A percentile compares a stretch with the other conserved stretches of the same genome.
phyloP scores from a whole-genome alignment of 148 eudicot genomes.

The Amaranthus palmeri region DNA sequence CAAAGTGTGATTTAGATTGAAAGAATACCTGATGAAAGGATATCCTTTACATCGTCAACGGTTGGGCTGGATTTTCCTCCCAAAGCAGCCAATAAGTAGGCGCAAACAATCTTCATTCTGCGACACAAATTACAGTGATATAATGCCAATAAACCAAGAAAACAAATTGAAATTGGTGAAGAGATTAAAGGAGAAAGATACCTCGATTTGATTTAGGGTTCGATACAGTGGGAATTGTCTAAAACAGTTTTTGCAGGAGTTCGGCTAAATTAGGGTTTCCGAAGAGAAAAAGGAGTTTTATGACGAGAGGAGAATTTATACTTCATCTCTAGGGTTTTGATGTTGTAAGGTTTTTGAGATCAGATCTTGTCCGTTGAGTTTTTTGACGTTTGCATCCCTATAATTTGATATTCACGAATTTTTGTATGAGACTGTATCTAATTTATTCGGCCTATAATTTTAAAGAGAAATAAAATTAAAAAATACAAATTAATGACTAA shows the following conservation, averaged over 20 bases:
- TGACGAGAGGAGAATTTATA: neutral
- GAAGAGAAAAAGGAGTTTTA: neutral
- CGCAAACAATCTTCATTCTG: slow-evolving; percentile 69
- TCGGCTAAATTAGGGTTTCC: slow-evolving; percentile 21
- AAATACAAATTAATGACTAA: too few relatives aligned
- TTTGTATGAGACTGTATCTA: too few relatives aligned
- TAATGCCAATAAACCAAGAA: neutral
- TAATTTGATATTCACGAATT: too few relatives aligned
- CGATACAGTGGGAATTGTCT: neutral
- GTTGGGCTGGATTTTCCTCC: slow-evolving; percentile 62
- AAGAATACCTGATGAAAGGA: slow-evolving; percentile 55
- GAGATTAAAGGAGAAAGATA: neutral
- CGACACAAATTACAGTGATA: neutral
- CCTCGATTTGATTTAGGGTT: neutral
- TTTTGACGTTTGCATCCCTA: neutral
- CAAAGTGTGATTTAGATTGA: neutral
- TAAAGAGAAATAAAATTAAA: too few relatives aligned
- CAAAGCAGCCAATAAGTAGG: slow-evolving; percentile 78
- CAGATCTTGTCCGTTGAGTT: slow-evolving; percentile 21
- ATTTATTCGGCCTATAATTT: too few relatives aligned
- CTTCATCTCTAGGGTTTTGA: slow-evolving; percentile 28
- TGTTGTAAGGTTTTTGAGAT: neutral
- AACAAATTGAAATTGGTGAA: neutral
- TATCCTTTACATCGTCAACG: slow-evolving; percentile 43
- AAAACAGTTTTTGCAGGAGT: neutral